These are phyloP conservation scores for Drechslerella stenobrocha DNA, from an alignment of 2,329 filamentous ascomycete species.

Conservation along the genomic window DNA sequence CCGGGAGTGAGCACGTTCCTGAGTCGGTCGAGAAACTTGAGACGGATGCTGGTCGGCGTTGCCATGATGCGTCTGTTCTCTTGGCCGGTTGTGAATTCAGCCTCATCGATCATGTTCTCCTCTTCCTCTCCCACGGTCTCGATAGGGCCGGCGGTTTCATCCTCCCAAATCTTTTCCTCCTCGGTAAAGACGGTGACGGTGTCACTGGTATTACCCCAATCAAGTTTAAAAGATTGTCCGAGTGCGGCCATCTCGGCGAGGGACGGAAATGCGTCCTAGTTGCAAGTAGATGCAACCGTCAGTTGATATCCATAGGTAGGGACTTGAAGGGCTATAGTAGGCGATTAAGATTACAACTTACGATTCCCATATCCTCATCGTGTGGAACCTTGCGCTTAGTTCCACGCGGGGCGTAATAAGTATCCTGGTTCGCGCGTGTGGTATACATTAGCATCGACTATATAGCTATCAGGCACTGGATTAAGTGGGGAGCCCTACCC, in stretches of 20 bases:
- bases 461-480: too few species aligned
- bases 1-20: too few species aligned
- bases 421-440: background rate
- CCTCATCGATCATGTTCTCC: background rate
- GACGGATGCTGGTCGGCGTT: constrained; percentile 2
- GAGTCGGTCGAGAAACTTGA: background rate
- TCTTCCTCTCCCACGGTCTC: background rate
- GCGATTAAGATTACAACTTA: constrained; percentile 10
- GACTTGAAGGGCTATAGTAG: background rate
- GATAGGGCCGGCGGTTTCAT: background rate
- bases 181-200: constrained; percentile 15
- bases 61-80: constrained; percentile 28
- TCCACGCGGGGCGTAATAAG: background rate
- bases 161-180: background rate
- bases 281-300: background rate
- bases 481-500: constrained; percentile 10
- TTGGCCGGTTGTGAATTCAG: background rate
- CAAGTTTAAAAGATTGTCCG: constrained; percentile 13
- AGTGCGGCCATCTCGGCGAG: constrained; percentile 17
- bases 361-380: background rate
- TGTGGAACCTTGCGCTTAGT: background rate
- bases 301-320: background rate
- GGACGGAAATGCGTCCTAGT: constrained; percentile 5
- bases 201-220: constrained; percentile 16
- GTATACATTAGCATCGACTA: background rate